Conservation (phyloP, 31 red algal genomes). For the Bonnemaisonia californica region DNA sequence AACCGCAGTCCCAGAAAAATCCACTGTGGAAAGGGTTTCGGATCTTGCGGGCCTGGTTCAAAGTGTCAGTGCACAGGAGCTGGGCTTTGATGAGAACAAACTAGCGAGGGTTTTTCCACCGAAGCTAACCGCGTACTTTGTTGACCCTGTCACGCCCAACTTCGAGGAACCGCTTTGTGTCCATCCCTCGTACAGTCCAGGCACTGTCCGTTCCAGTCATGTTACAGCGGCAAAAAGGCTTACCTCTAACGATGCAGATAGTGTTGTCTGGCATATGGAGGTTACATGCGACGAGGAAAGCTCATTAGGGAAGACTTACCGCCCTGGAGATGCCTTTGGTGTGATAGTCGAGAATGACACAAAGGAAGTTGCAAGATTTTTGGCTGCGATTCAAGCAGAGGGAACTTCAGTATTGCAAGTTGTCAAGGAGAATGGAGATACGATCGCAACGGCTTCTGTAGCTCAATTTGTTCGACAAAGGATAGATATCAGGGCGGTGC, state of each 20-base stretch:
- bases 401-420: conserved; percentile 24
- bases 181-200: conserved; percentile 39
- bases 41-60: conserved; percentile 26
- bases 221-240: conserved; percentile 54
- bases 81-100: conserved; percentile 54
- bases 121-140: conserved; percentile 20
- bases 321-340: conserved; percentile 90
- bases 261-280: conserved; percentile 78
- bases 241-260: conserved; percentile 54
- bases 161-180: background rate
- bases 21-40: background rate
- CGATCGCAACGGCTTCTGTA: conserved; percentile 22
- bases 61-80: conserved; percentile 44
- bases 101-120: conserved; percentile 56
- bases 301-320: conserved; percentile 48
- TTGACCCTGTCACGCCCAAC: conserved; percentile 1
- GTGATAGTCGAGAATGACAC: conserved; percentile 76
- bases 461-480: conserved; percentile 52
- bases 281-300: conserved; percentile 40
- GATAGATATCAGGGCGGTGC: conserved; percentile 58
- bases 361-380: conserved; percentile 66
- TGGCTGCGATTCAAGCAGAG: conserved; percentile 31
- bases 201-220: conserved; percentile 27
- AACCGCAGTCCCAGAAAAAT: conserved; percentile 8
- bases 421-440: conserved; percentile 32